Evolutionary conservation across 352 stramenopile genomes (phyloP), one percentile per base, ranked within the genome.

Genomic region (Phytophthora sp.): DNA sequence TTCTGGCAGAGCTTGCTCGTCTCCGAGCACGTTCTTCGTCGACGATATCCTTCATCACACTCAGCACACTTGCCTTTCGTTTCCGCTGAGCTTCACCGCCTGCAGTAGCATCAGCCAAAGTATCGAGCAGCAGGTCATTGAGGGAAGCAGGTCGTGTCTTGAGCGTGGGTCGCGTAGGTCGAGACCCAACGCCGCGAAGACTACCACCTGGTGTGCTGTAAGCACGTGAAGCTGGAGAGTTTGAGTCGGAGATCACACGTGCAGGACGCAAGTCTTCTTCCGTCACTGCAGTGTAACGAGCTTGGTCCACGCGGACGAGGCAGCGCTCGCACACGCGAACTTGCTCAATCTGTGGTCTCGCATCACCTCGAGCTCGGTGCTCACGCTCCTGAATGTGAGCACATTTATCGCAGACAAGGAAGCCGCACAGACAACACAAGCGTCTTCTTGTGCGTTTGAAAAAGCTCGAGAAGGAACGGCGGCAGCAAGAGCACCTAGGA

Each of bases 341-440:
- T 34, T 77, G 54, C 17, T 78, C 74, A 23, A 76, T 66, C n/a
- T 66, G 72, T 0, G 69, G 55, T 9, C 54, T 43, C 0, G 34
- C 20, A 27, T 76, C 72, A 10, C 72, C 68, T 15, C 66, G 71
- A 37, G 66, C 57, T 2, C 53, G 62, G n/a, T 76, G 69, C 43
- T 79, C 63, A 7, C 76, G 62, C 34, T 83, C 60, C 62, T 84
- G 74, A 23, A 55, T 62, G 11, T 70, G 54, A 0, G 74, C 78
- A 42, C 76, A 87, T 41, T 74, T 77, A 18, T 83, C 66, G 35
- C 77, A 87, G 3, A 84, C 75, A 31, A 83, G 64, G 45, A 78
- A 84, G n/a, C 72, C 75, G 23, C 77, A 87, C 17, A 80, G 28
- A 60, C 68, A 72, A 43, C 77, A 87, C 20, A 82, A 48, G 0